Percentiles rank a stretch among this genome's conserved stretches.
These are phyloP conservation scores for Phytophthora ohioensis DNA, from an alignment of 352 stramenopile genomes.

Conservation along the genomic window DNA sequence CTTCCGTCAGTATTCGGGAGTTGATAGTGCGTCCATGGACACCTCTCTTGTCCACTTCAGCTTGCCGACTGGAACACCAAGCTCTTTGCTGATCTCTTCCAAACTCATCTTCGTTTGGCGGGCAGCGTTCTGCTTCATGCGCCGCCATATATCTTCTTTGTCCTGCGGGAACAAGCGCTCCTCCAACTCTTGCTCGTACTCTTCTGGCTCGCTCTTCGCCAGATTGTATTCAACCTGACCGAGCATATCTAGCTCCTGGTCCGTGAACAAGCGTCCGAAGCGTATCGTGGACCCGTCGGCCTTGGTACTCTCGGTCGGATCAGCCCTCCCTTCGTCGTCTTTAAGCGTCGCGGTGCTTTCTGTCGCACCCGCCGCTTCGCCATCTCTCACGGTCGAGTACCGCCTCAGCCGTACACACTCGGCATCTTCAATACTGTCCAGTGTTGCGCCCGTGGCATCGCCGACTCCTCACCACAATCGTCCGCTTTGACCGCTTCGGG, in stretches of 20 bases:
- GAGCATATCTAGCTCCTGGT: background rate
- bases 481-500: too few relatives aligned
- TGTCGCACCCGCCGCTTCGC: too few relatives aligned
- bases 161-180: conserved; percentile 7
- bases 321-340: too few relatives aligned
- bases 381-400: too few relatives aligned
- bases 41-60: background rate
- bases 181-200: background rate
- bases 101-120: background rate
- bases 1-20: conserved; percentile 6
- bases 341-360: too few relatives aligned
- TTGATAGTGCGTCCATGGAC: background rate
- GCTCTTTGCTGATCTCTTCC: background rate
- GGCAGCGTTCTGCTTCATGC: background rate
- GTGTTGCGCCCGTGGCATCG: too few relatives aligned
- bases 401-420: too few relatives aligned
- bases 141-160: background rate
- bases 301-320: too few relatives aligned
- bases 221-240: background rate
- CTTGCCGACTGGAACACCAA: background rate
- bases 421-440: too few relatives aligned
- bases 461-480: too few relatives aligned
- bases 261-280: background rate
- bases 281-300: background rate
- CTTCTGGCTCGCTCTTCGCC: background rate